Base-by-base conservation (phyloP, 495 filamentous ascomycete genomes). In the Xylaria venustula region DNA sequence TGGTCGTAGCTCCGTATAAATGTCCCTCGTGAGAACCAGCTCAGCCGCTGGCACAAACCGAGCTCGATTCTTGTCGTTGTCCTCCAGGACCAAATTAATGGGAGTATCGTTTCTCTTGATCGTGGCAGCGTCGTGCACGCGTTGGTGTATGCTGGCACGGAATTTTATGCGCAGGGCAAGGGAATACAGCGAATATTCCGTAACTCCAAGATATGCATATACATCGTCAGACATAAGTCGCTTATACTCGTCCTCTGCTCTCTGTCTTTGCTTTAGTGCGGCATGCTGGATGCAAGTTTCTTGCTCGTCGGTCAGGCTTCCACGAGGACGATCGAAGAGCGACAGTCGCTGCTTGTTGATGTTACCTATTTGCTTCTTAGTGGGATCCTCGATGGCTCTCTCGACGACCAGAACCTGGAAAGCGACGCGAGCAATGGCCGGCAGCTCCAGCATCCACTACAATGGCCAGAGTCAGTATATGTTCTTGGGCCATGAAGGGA, bases 361-460 rank as follows among this genome's bases (percentile, higher is more conserved):
- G 15, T 44, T 26, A 3, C 15, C 46, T 26, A 51, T 11, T 19
- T 17, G 20, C 37, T 51, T 22, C 15, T 42, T 8, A 15, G 26
- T 26, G 25, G 67, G 61, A n/a, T 61, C 55, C 50, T 72, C 70
- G 9, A 69, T 14, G n/a, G 71, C 69, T 53, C 60, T 62, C 58
- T 81, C 79, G 45, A 66, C 74, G 32, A 81, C 79, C 12, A 81
- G 72, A 17, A 81, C 73, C 37, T 66, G 67, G 58, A 79, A 81
- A 1, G 77, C 66, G 7, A 71, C 58, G 17, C 65, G 71, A 9
- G 76, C 63, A 2, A 81, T 64, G 20, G 64, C 63, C 1, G 70
- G 62, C 2, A 79, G 71, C 45, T 71, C 45, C 11, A 80, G 66
- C 1, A 49, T 65, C 61, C 71, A 75, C 56, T 59, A 22, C 14